Base-by-base conservation (phyloP, 2,329 filamentous ascomycete species). In the Pseudohalonectria lignicola region DNA sequence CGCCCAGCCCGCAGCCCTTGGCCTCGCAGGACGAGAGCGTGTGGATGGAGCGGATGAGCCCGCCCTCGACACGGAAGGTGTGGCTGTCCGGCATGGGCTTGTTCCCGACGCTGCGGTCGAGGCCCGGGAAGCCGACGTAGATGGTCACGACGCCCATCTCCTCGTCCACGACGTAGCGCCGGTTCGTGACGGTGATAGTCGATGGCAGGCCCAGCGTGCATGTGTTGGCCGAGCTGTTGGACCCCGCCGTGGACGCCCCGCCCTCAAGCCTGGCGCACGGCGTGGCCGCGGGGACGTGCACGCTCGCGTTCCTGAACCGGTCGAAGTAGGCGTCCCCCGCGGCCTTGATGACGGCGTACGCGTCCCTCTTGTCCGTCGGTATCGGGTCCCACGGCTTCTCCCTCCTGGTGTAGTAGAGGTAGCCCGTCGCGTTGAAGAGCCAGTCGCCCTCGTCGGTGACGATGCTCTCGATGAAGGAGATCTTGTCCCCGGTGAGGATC, bases 121-220 rank as follows among this genome's bases (percentile, higher is more conserved):
- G 43, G 1, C 45, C 44, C 1, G 48, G 42, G 34, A 55, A 54
- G 9, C 46, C 48, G 28, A 53, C 28, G 17, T 53, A 52, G 3
- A 41, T 38, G 4, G 41, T 32, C 15, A 54, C 52, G 1, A 45
- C 43, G 4, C 52, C 53, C 6, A 49, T 42, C 19, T 45, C 48
- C 44, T 55, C 53, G 35, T 56, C 53, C 28, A 56, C 47, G 10
- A 55, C 46, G 41, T 55, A 54, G 5, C 49, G 47, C n/a, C 51
- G 38, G 39, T 53, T 45, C 5, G 41, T 41, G 2, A 53, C 43
- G 21, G 41, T 30, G 21, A 50, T 49, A 2, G 41, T 47, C 31
- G 41, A 47, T 12, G 53, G 53, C n/a, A 53, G 47, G 36, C 46
- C 50, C 8, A 52, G 44, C n/a, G 48, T 43, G 29, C 52, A 54